A percentile compares a stretch with the other conserved stretches of the same genome.
Conservation (phyloP, 176 grass and related monocot genomes). For the Zizania latifolia region DNA sequence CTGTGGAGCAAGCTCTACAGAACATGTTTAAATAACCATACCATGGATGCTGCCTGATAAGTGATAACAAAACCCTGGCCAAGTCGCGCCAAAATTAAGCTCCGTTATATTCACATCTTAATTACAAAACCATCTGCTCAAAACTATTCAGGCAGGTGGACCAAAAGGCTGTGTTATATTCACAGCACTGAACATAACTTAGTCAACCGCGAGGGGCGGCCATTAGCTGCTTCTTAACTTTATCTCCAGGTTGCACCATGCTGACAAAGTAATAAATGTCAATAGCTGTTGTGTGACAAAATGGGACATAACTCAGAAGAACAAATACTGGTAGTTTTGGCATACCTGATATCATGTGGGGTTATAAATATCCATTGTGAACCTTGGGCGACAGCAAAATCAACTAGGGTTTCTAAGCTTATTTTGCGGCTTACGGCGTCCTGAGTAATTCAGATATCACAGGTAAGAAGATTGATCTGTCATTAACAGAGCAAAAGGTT, state of each 20-base stretch:
- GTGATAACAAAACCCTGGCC: neutral
- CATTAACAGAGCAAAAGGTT: neutral
- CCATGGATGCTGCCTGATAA: neutral
- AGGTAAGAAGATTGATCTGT: constrained; percentile 14
- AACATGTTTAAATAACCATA: neutral
- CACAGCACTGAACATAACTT: neutral
- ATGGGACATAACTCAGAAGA: neutral
- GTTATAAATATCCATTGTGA: constrained; percentile 98
- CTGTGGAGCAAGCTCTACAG: too few species aligned
- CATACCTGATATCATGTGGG: constrained; percentile 90
- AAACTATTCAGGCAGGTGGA: neutral
- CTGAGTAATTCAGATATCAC: constrained; percentile 33
- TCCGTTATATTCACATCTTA: constrained; percentile 20
- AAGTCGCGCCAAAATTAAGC: neutral
- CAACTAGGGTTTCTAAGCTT: constrained; percentile 89
- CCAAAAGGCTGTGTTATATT: neutral
- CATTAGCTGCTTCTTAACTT: constrained; percentile 94
- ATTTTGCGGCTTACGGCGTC: constrained; percentile 93
- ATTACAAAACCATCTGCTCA: neutral
- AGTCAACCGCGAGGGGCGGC: constrained; percentile 67
- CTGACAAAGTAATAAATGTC: constrained; percentile 33
- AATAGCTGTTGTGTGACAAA: neutral
- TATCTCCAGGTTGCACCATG: constrained; percentile 78
- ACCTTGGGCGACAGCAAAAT: constrained; percentile 74
- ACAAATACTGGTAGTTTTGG: neutral